Conservation (phyloP, 805 yeast species). For the Kregervanrija pseudodelftensis region DNA sequence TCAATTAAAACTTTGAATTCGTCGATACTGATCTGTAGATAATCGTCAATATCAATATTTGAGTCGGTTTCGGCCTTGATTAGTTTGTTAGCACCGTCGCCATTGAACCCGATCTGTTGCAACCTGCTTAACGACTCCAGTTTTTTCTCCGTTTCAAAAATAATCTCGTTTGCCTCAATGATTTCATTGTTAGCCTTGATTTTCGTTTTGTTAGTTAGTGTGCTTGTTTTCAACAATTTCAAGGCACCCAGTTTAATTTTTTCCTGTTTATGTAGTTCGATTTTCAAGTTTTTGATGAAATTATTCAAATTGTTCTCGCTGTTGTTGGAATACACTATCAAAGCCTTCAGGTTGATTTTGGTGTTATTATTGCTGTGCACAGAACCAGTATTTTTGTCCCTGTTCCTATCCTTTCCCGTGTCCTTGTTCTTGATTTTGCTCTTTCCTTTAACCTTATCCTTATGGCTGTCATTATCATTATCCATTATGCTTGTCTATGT, state of each 20-base stretch:
- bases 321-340: too few relatives aligned
- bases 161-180: slow-evolving; percentile 2
- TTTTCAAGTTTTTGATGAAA: too few relatives aligned
- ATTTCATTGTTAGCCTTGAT: slow-evolving; percentile 7
- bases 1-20: too few relatives aligned
- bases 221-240: slow-evolving; percentile 3
- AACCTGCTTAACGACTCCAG: slow-evolving; percentile 2
- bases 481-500: not conserved
- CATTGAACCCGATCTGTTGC: not conserved
- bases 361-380: not conserved
- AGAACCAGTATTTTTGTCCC: not conserved
- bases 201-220: not conserved
- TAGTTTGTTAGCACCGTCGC: too few relatives aligned
- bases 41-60: too few relatives aligned
- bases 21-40: too few relatives aligned
- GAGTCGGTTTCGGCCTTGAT: too few relatives aligned
- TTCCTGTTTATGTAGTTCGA: not conserved
- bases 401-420: not conserved
- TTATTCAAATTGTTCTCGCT: too few relatives aligned
- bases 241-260: slow-evolving; percentile 3
- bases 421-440: not conserved
- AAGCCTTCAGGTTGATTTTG: not conserved
- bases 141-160: slow-evolving; percentile 1
- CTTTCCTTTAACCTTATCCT: not conserved
- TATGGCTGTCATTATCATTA: slow-evolving; percentile 15